Evolutionary conservation across 352 stramenopile genomes (phyloP), one percentile per base, ranked within the genome.

Genomic region (Pythium aristosporum): DNA sequence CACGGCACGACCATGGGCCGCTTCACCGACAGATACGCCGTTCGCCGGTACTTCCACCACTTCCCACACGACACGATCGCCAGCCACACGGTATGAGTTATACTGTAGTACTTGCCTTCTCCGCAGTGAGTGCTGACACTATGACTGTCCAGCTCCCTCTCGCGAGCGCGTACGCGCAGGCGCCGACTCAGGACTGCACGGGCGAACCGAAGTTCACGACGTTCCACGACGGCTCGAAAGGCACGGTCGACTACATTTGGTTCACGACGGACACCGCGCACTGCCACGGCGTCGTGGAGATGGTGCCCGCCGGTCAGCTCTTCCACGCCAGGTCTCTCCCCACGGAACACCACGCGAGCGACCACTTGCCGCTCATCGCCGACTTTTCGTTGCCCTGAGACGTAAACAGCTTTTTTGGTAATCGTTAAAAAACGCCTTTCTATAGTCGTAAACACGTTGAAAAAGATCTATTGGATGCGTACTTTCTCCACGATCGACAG

Each of bases 171-270:
- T 91, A 91, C 46, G 82, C 79, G 7, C 82, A 91, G 48, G 59
- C 50, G 12, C 82, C 82, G 3, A 77, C 78, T 42, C 48, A 69
- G 10, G 25, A 46, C 4, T 77, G 71, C 57, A 91, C 79, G 5
- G 82, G 82, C 18, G 82, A 91, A 49, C 82, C 82, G 15, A 87
- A 88, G 70, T 88, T 86, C 51, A 91, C 82, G 57, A 88, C 79
- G 32, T 89, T 88, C 63, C 82, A 91, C 61, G 76, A 68, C 16
- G 67, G 71, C 39, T 78, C 74, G 41, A 89, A 89, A 46, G 67
- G 57, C 25, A 71, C 82, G 6, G 82, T 91, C 32, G 82, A 91
- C 73, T 91, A 91, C 69, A 76, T 91, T 42, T 91, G 82, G 82
- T 89, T 75, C 69, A 77, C 79, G 28, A 63, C 39, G 1, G 69